A percentile compares a stretch with the other conserved stretches of the same genome.
Evolutionary conservation across 495 filamentous ascomycete species (phyloP).

Genomic region (Aspergillus avenaceus): DNA sequence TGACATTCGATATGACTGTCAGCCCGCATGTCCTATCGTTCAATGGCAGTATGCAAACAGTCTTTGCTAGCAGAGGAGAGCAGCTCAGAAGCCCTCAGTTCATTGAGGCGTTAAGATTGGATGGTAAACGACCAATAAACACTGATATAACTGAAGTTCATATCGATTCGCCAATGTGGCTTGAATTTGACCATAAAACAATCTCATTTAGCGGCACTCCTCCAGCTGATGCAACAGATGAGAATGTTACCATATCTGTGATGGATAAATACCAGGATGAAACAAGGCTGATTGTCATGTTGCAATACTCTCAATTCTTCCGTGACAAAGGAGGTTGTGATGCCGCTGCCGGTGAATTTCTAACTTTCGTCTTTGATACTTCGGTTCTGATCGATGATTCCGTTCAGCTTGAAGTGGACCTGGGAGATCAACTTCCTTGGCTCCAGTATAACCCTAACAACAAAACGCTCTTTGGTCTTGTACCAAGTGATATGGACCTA

Average conservation of each 20-base stretch:
- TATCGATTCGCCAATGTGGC: slow-evolving; percentile 61
- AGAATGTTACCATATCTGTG: slow-evolving; percentile 63
- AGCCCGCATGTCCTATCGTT: slow-evolving; percentile 65
- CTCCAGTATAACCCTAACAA: slow-evolving; percentile 57
- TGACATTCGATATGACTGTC: slow-evolving; percentile 65
- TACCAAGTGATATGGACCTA: slow-evolving; percentile 47
- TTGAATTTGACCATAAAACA: slow-evolving; percentile 60
- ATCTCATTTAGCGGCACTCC: slow-evolving; percentile 62
- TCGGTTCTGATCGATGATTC: slow-evolving; percentile 49
- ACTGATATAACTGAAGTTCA: slow-evolving; percentile 46
- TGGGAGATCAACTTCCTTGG: slow-evolving; percentile 57
- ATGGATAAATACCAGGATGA: slow-evolving; percentile 60
- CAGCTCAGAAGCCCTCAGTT: slow-evolving; percentile 54
- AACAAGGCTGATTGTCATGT: slow-evolving; percentile 57
- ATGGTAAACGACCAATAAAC: slow-evolving; percentile 47
- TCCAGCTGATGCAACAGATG: slow-evolving; percentile 47
- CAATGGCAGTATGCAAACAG: slow-evolving; percentile 47
- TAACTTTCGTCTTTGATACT: slow-evolving; percentile 59
- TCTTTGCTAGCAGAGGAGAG: slow-evolving; percentile 56
- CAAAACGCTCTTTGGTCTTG: slow-evolving; percentile 56
- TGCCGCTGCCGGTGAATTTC: slow-evolving; percentile 57
- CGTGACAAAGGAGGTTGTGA: slow-evolving; percentile 41
- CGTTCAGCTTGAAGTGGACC: slow-evolving; percentile 50
- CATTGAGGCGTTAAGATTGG: slow-evolving; percentile 52
- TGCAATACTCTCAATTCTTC: slow-evolving; percentile 53